phyloP scores from a whole-genome alignment of 148 eudicot genomes.

The Nyssa sinensis region DNA sequence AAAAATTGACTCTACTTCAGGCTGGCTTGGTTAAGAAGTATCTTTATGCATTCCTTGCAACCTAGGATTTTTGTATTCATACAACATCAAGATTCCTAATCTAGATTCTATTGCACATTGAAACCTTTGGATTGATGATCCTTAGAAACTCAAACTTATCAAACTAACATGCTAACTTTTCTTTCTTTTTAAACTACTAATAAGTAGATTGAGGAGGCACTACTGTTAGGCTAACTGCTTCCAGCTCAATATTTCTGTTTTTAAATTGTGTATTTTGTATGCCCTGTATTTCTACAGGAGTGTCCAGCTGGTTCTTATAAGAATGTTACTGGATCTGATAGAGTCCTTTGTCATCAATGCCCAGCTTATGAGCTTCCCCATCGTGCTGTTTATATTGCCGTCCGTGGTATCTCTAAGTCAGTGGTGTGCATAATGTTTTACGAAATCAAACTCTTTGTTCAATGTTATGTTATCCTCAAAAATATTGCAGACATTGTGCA shows the following conservation, averaged over 20 bases:
- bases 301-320: slow-evolving; percentile 92
- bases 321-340: slow-evolving; percentile 77
- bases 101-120: not conserved
- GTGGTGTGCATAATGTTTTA: not conserved
- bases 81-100: not conserved
- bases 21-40: not conserved
- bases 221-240: not conserved
- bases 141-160: not conserved
- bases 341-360: slow-evolving; percentile 65
- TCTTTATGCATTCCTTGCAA: not conserved
- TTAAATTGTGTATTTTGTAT: not conserved
- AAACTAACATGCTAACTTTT: not conserved
- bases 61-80: not conserved
- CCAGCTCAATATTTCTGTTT: not conserved
- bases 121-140: not conserved
- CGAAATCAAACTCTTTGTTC: not conserved
- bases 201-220: not conserved
- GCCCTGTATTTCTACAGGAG: slow-evolving; percentile 49
- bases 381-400: slow-evolving; percentile 62
- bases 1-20: not conserved
- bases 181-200: not conserved
- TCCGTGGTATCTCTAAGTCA: slow-evolving; percentile 57
- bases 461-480: not conserved
- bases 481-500: not conserved
- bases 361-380: slow-evolving; percentile 70